A percentile compares a stretch with the other conserved stretches of the same genome.
Conservation (phyloP, 139 green algal genomes). For the Mychonastes homosphaera region DNA sequence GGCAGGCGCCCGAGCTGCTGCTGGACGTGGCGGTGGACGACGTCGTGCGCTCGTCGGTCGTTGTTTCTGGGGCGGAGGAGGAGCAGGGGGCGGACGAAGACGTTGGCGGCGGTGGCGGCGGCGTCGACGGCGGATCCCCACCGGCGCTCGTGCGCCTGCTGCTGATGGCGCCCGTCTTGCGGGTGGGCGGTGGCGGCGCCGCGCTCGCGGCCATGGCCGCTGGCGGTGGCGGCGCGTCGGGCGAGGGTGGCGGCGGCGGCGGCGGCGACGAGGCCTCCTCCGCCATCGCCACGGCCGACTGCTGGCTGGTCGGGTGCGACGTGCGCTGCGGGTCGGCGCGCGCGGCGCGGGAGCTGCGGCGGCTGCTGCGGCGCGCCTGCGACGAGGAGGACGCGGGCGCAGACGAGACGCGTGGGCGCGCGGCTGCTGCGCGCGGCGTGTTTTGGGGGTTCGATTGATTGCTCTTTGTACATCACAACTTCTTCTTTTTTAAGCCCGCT, state of each 20-base stretch:
- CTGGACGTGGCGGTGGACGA: slow-evolving; percentile 10
- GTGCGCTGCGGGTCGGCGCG: slow-evolving; percentile 6
- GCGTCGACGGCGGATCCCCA: neutral
- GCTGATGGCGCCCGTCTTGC: neutral
- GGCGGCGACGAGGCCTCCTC: neutral
- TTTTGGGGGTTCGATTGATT: no score
- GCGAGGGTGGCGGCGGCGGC: neutral
- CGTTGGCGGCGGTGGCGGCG: neutral
- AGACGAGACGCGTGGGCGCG: no score
- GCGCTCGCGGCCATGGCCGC: neutral
- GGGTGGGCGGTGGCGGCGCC: neutral
- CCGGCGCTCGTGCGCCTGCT: neutral
- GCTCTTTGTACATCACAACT: no score
- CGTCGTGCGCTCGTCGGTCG: neutral
- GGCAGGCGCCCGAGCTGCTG: slow-evolving; percentile 11
- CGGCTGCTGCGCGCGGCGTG: no score
- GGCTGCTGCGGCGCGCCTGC: slow-evolving; percentile 16
- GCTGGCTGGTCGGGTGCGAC: slow-evolving; percentile 10
- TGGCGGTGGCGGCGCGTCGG: neutral
- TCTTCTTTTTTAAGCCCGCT: no score
- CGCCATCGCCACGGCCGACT: neutral
- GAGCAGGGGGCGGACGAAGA: neutral
- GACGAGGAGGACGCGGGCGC: no score
- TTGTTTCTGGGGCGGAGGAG: neutral
- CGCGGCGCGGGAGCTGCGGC: slow-evolving; percentile 13